Evolutionary conservation across 2,329 filamentous ascomycete genomes (phyloP).

Genomic region (Mariannaea elegans): DNA sequence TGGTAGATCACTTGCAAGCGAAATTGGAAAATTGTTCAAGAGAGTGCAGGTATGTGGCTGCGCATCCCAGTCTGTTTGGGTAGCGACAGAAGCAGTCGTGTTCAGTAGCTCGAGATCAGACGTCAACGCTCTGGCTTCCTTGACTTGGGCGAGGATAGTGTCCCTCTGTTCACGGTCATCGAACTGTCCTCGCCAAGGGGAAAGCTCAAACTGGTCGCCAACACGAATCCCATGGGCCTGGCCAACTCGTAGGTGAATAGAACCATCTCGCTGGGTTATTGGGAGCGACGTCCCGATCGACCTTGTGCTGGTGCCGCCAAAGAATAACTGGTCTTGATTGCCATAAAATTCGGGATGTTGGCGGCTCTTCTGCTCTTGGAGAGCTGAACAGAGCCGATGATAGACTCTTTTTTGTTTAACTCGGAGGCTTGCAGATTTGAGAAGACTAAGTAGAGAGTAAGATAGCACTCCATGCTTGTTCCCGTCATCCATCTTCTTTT

Average conservation of each 20-base stretch:
- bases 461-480: conserved; percentile 4
- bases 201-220: conserved; percentile 17
- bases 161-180: neutral
- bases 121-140: neutral
- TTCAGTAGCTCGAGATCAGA: neutral
- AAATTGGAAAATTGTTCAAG: neutral
- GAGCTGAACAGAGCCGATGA: neutral
- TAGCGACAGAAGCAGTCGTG: fast-evolving
- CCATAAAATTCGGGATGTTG: conserved; percentile 20
- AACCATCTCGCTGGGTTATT: neutral
- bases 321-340: conserved; percentile 27
- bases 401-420: conserved; percentile 13
- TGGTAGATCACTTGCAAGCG: neutral
- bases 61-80: neutral
- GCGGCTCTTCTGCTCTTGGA: neutral
- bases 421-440: neutral
- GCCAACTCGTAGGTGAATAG: conserved; percentile 9
- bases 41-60: neutral
- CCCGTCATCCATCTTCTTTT: neutral
- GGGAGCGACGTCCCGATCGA: neutral
- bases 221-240: conserved; percentile 15
- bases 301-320: neutral
- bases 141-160: neutral
- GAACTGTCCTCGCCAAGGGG: neutral
- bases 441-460: neutral